Evolutionary conservation across 768 basidiomycete genomes (phyloP).

Genomic region (Nevesoporus exiguus): DNA sequence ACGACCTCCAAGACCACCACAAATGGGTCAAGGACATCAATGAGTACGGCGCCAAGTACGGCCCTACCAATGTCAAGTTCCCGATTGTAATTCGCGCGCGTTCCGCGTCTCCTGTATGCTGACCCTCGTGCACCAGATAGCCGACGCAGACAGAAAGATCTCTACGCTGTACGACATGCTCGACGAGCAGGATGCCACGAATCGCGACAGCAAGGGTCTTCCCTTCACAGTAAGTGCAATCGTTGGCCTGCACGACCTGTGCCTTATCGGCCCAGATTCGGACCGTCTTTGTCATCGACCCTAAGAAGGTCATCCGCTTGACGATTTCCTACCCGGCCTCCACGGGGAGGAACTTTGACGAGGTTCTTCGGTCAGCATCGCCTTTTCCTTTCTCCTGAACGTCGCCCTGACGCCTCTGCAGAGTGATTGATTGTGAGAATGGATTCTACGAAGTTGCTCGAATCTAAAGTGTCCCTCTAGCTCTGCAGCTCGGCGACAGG

Average conservation of each 20-base stretch:
- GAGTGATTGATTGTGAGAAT: conserved; percentile 72
- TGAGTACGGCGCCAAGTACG: conserved; percentile 65
- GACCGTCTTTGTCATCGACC: conserved; percentile 97
- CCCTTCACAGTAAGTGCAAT: conserved; percentile 74
- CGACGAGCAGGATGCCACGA: conserved; percentile 92
- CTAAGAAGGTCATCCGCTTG: conserved; percentile 91
- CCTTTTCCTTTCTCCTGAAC: background rate
- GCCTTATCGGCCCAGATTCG: conserved; percentile 56
- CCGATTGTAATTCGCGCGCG: conserved; percentile 63
- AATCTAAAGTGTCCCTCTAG: conserved; percentile 28
- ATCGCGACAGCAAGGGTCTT: conserved; percentile 78
- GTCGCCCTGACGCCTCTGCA: conserved; percentile 15
- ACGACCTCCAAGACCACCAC: conserved; percentile 78
- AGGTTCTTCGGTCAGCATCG: conserved; percentile 52
- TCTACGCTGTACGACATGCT: conserved; percentile 93
- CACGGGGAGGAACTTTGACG: conserved; percentile 90
- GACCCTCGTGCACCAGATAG: conserved; percentile 56
- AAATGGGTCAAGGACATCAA: conserved; percentile 90
- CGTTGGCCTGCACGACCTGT: background rate
- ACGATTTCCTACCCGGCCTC: conserved; percentile 91
- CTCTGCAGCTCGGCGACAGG: conserved; percentile 89
- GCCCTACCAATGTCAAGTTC: conserved; percentile 76
- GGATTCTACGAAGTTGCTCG: conserved; percentile 32
- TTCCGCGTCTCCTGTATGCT: conserved; percentile 3
- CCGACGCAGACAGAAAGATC: conserved; percentile 83